These are phyloP conservation scores for Mimosa pudica DNA, from an alignment of 306 rosid genomes.

Conservation along the genomic window DNA sequence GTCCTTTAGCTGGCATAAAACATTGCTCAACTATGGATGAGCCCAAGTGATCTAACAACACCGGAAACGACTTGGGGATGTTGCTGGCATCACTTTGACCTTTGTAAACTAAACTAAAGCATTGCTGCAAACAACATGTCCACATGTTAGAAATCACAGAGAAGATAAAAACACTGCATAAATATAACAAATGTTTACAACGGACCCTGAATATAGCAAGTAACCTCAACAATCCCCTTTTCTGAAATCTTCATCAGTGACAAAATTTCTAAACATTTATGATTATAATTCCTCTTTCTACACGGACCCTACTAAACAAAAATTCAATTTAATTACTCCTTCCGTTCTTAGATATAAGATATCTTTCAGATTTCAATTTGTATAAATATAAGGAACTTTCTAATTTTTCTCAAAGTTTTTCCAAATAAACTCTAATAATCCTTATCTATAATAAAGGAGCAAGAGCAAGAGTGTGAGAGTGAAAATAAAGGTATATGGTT, in stretches of 20 bases:
- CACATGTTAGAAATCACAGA: slow-evolving; percentile 20
- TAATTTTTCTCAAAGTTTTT: too few species aligned
- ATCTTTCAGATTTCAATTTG: too few species aligned
- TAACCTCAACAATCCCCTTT: not conserved
- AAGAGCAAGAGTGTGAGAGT: too few species aligned
- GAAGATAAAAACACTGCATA: not conserved
- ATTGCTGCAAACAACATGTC: slow-evolving; percentile 52
- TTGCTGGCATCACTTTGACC: slow-evolving; percentile 39
- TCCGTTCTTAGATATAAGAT: too few species aligned
- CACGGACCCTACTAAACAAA: not conserved
- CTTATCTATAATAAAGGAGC: too few species aligned
- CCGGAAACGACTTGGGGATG: slow-evolving; percentile 50
- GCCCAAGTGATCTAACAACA: slow-evolving; percentile 64
- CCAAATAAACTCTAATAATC: too few species aligned
- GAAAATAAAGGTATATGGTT: too few species aligned
- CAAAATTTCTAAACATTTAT: not conserved
- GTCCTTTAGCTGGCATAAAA: slow-evolving; percentile 56
- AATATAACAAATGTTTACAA: not conserved
- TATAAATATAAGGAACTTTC: too few species aligned
- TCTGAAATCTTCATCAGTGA: not conserved
- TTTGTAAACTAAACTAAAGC: slow-evolving; percentile 50
- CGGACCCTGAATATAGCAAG: not conserved
- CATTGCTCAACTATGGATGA: slow-evolving; percentile 59
- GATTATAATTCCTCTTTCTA: not conserved
- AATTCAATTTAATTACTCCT: not conserved